Evolutionary conservation across 345 rosid species (phyloP).

Genomic region (Ceriops decandra): DNA sequence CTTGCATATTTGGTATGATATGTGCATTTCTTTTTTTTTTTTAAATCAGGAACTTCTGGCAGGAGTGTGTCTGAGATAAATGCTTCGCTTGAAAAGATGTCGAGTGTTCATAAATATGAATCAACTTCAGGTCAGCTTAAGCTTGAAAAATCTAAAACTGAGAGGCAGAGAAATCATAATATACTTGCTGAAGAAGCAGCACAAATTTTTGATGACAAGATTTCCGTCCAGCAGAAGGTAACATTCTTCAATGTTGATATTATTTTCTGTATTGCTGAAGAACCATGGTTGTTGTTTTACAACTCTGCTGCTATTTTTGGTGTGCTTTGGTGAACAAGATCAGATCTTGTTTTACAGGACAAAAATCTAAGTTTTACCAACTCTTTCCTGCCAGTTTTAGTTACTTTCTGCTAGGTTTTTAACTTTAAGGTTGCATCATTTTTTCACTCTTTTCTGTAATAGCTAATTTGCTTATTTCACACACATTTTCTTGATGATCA

Average conservation of each 20-base stretch:
- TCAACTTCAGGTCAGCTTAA: slow-evolving; percentile 41
- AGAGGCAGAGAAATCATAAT: slow-evolving; percentile 49
- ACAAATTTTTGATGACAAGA: slow-evolving; percentile 64
- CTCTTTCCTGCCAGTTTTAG: not conserved
- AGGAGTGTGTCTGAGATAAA: slow-evolving; percentile 32
- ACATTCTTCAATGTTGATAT: not conserved
- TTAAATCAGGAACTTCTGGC: slow-evolving; percentile 35
- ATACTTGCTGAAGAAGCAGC: slow-evolving; percentile 77
- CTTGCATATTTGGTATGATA: slow-evolving; percentile 13
- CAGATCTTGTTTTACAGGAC: not conserved
- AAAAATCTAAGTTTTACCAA: not conserved
- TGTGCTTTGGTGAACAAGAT: not conserved
- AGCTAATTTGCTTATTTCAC: too few relatives aligned
- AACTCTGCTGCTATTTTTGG: not conserved
- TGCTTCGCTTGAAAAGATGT: slow-evolving; percentile 30
- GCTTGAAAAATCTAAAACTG: slow-evolving; percentile 75
- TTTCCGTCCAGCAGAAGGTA: slow-evolving; percentile 79
- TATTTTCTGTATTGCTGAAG: not conserved
- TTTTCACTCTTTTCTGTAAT: too few relatives aligned
- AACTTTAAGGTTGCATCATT: too few relatives aligned
- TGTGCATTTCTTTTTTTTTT: slow-evolving; percentile 2
- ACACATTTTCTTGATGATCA: too few relatives aligned
- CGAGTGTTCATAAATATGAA: slow-evolving; percentile 36
- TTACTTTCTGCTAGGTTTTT: too few relatives aligned
- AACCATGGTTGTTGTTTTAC: not conserved